These are phyloP conservation scores for Yarrowia sp. DNA, from an alignment of 805 yeast species.

Conservation along the genomic window DNA sequence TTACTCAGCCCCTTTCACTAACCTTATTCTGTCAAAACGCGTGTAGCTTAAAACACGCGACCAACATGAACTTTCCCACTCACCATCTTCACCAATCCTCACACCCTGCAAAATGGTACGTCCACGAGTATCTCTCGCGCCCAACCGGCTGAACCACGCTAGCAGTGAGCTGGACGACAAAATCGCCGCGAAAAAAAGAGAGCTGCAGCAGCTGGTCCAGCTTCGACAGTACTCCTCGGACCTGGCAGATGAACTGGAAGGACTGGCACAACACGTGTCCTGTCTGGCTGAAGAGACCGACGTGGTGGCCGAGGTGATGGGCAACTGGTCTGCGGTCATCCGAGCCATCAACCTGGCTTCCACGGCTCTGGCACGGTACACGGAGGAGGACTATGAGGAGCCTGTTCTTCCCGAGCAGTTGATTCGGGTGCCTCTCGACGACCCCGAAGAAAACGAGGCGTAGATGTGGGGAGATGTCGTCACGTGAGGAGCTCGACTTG, in stretches of 20 bases:
- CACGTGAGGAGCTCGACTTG: too few relatives aligned
- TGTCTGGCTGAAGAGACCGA: conserved; percentile 23
- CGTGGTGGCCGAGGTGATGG: conserved; percentile 36
- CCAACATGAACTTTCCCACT: too few relatives aligned
- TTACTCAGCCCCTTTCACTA: too few relatives aligned
- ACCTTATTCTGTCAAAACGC: too few relatives aligned
- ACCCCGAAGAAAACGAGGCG: background rate
- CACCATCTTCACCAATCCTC: too few relatives aligned
- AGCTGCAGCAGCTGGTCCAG: conserved; percentile 20
- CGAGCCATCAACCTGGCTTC: conserved; percentile 28
- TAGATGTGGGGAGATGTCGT: too few relatives aligned
- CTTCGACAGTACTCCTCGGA: conserved; percentile 24
- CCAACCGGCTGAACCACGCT: conserved; percentile 12
- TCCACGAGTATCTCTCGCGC: conserved; percentile 30
- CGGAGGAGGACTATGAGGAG: conserved; percentile 32
- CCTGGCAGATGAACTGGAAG: conserved; percentile 32
- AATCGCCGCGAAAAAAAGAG: conserved; percentile 19
- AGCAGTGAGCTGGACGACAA: conserved; percentile 22
- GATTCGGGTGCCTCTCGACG: conserved; percentile 31
- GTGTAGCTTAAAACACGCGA: too few relatives aligned
- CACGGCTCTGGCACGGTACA: conserved; percentile 26
- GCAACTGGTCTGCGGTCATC: conserved; percentile 33
- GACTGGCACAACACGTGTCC: conserved; percentile 23
- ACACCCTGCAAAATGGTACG: conserved; percentile 6
- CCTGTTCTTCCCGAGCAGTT: conserved; percentile 31